Evolutionary conservation across 306 rosid genomes (phyloP), one percentile per base, ranked within the genome.

Genomic region (Prunus mume): DNA sequence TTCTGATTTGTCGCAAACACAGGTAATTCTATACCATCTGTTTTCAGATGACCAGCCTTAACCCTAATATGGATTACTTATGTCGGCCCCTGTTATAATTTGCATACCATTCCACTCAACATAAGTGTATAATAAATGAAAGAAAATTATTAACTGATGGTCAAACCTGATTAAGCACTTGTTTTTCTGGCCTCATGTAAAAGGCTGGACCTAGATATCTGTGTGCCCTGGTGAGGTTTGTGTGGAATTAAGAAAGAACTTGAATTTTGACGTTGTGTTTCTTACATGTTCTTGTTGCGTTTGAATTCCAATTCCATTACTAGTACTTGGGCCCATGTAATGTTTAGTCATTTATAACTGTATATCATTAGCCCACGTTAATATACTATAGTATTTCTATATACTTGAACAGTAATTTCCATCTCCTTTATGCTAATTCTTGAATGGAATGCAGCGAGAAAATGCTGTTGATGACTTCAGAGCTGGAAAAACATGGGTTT

Each of bases 401-500:
- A 17, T 38, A 19, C 76, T 10, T 45, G 27, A 67, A 67, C 61
- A 51, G 15, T 58, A 20, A 45, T 80, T 68, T 49, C 54, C 6
- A 43, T 25, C 22, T 38, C 50, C 54, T n/a, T 49, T 30, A 25
- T 77, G 41, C 78, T 83, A 41, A 81, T 69, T 27, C 70, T 69
- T 52, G 18, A 71, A 68, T 62, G 73, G 74, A 71, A 71, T 80
- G 18, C 92, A 95, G 99, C 89, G 99, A 83, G 96, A 90, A 85
- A 80, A 91, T 81, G 97, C 90, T 61, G 91, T 95, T 32, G 90
- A 95, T 70, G 80, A 86, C 86, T 95, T 95, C 90, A 85, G 99
- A 89, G 92, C 97, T 34, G 97, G 99, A 28, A 90, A 92, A 81
- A 87, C 97, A 52, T 95, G 99, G 99, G 96, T 95, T 80, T 86